Base-by-base conservation (phyloP, 2,329 filamentous ascomycete species). In the Cadophora sp. region DNA sequence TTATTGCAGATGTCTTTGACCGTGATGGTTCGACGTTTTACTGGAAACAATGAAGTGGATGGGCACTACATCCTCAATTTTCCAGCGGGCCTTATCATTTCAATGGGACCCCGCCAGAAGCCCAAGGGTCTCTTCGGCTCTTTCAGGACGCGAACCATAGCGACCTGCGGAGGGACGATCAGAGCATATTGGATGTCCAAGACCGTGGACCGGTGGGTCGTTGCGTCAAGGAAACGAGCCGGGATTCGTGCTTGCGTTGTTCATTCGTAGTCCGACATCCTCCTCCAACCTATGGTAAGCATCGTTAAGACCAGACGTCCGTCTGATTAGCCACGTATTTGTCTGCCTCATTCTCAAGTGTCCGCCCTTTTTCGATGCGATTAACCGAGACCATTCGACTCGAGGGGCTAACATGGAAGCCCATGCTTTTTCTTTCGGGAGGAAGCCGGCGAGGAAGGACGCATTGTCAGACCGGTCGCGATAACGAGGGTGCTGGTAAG, bases 131-230 rank as follows among this genome's bases (percentile, higher is more conserved):
- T 51, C 4, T 39, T 16, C 36, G 16, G 27, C 51, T 36, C 51
- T 55, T 55, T 55, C 51, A 55, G 51, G 51, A 55, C 16, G 51
- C 51, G 51, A 55, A 55, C 30, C 51, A 55, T 55, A 7, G 30
- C 30, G 18, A 36, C 14, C 30, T 18, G 16, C 18, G 18, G 27
- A n/a, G 20, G 51, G 18, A 36, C 14, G 16, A 55, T 30, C 6
- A 55, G 14, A 16, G 2, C 1, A 36, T 13, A 11, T 20, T 36
- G 27, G 18, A 16, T 6, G 6, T 3, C 9, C 24, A 55, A 33
- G 6, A 4, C 16, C 27, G 36, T 55, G 27, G 27, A 4, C 18
- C 6, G 6, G 18, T 36, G 4, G 16, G 14, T 7, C 27, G 18
- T 20, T 11, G 27, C 14, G 20, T 30, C 18, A 18, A 55, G 24